Conservation (phyloP, 2,329 filamentous ascomycete species). For the Rugonectria rugulosa region DNA sequence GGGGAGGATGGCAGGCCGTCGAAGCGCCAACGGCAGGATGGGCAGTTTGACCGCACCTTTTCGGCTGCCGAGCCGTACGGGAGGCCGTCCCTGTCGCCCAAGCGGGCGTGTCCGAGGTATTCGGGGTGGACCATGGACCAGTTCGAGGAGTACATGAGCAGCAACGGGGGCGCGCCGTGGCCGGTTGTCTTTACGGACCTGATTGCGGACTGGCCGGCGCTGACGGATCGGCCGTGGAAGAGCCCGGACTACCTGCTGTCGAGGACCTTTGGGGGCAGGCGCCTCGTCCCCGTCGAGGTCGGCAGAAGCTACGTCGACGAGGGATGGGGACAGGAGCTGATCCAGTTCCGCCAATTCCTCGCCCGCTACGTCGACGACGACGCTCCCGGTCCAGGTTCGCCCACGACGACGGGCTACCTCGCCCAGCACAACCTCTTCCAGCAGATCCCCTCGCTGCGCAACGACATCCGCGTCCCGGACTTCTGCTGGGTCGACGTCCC, state of each 20-base stretch:
- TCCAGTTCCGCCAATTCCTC: slow-evolving; percentile 78
- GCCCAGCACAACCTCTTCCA: slow-evolving; percentile 89
- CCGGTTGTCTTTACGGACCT: slow-evolving; percentile 76
- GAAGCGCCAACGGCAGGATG: slow-evolving; percentile 31
- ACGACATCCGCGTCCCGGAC: slow-evolving; percentile 83
- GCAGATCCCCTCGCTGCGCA: slow-evolving; percentile 79
- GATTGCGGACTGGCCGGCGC: slow-evolving; percentile 76
- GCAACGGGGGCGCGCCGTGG: slow-evolving; percentile 49
- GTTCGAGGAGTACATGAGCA: slow-evolving; percentile 69
- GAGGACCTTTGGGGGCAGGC: slow-evolving; percentile 76
- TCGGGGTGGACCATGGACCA: slow-evolving; percentile 59
- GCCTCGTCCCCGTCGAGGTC: slow-evolving; percentile 86
- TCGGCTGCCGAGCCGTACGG: slow-evolving; percentile 40
- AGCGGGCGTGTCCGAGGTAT: slow-evolving; percentile 37
- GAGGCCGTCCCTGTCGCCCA: slow-evolving; percentile 35
- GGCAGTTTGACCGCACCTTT: slow-evolving; percentile 28
- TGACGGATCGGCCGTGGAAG: slow-evolving; percentile 72
- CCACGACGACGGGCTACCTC: slow-evolving; percentile 80
- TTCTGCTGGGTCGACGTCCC: slow-evolving; percentile 81
- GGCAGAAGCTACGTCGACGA: slow-evolving; percentile 88
- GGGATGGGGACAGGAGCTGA: slow-evolving; percentile 83
- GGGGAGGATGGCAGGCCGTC: slow-evolving; percentile 17
- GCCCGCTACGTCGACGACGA: slow-evolving; percentile 66
- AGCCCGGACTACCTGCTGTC: slow-evolving; percentile 77
- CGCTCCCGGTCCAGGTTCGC: too few relatives aligned